Conservation (phyloP, 495 filamentous ascomycete species). For the Aspergillus leporis region DNA sequence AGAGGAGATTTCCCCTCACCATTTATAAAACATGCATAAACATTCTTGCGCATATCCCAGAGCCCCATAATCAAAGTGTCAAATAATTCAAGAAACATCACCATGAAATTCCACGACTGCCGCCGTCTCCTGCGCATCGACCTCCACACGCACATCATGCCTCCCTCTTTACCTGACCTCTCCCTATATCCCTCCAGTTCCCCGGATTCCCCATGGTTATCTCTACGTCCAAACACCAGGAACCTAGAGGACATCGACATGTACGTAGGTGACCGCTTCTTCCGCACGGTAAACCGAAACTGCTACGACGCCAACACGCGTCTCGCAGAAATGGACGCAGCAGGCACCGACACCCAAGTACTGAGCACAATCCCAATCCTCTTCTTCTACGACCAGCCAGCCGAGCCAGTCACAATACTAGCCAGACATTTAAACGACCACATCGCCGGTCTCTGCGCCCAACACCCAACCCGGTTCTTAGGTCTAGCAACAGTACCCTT, state of each 20-base stretch:
- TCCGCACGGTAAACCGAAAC: slow-evolving; percentile 23
- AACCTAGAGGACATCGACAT: slow-evolving; percentile 20
- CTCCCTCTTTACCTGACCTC: slow-evolving; percentile 22
- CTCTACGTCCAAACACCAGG: slow-evolving; percentile 11
- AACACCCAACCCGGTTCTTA: slow-evolving; percentile 19
- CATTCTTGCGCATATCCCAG: neutral
- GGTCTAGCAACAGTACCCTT: slow-evolving; percentile 24
- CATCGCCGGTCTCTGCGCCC: slow-evolving; percentile 19
- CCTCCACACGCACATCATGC: slow-evolving; percentile 28
- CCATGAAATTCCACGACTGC: slow-evolving; percentile 10
- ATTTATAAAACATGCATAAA: neutral
- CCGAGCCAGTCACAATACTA: slow-evolving; percentile 12
- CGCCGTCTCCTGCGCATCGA: slow-evolving; percentile 19
- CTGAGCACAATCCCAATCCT: slow-evolving; percentile 25
- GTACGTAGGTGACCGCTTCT: slow-evolving; percentile 23
- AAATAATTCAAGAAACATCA: too few relatives aligned
- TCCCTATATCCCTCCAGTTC: slow-evolving; percentile 11
- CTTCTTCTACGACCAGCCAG: slow-evolving; percentile 25
- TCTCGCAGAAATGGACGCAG: slow-evolving; percentile 22
- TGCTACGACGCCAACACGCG: slow-evolving; percentile 22
- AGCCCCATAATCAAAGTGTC: neutral
- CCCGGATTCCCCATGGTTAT: slow-evolving; percentile 14
- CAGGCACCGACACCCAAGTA: slow-evolving; percentile 20
- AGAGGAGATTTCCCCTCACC: neutral
- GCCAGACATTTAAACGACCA: slow-evolving; percentile 22